Evolutionary conservation across 148 eudicot species (phyloP).

Genomic region (Camellia lanceoleosa): DNA sequence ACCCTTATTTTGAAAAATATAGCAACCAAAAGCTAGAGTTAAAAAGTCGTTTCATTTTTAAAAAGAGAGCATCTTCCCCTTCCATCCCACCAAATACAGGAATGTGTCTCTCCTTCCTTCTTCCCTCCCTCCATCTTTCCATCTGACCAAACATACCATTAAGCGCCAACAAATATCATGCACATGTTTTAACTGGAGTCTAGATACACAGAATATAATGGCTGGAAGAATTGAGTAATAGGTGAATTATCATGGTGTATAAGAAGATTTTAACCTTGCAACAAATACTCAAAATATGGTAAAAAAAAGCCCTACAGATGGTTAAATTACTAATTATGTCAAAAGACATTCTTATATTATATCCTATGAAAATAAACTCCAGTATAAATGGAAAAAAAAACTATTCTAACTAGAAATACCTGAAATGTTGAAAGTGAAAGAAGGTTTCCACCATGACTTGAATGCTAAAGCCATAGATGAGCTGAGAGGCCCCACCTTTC

Average conservation of each 20-base stretch:
- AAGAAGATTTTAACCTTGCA: background rate
- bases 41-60: background rate
- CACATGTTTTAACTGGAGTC: background rate
- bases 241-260: background rate
- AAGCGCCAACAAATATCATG: background rate
- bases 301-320: background rate
- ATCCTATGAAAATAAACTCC: background rate
- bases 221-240: background rate
- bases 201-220: background rate
- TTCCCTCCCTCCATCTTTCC: background rate
- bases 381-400: background rate
- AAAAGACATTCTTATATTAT: background rate
- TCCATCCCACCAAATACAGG: background rate
- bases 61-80: background rate
- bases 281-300: background rate
- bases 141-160: background rate
- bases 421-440: constrained; percentile 82
- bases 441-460: constrained; percentile 98
- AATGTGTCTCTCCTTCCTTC: background rate
- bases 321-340: background rate
- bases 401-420: constrained; percentile 36
- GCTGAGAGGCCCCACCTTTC: constrained; percentile 76
- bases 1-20: background rate
- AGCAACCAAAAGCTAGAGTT: background rate
- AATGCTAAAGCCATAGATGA: constrained; percentile 81